Conservation (phyloP, 2,329 filamentous ascomycete genomes). For the Ophiostoma tasmaniense region DNA sequence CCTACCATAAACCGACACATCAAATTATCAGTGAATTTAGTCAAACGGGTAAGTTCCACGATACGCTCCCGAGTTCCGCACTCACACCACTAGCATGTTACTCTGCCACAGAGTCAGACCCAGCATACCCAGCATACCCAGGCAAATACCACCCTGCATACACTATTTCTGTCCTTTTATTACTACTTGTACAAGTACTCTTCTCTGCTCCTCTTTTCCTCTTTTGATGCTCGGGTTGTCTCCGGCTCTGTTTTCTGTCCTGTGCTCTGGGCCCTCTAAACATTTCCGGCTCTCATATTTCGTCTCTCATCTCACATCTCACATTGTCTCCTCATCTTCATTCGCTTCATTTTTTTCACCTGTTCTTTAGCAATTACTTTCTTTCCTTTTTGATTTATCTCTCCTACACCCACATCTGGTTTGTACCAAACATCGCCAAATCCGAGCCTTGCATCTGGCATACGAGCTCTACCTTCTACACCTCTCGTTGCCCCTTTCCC, state of each 20-base stretch:
- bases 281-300: neutral
- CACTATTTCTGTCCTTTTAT: neutral
- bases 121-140: neutral
- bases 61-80: neutral
- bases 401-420: neutral
- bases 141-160: neutral
- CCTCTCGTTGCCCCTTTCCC: neutral
- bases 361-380: neutral
- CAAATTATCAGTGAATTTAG: neutral
- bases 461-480: neutral
- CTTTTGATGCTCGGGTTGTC: neutral
- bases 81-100: neutral
- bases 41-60: neutral
- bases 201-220: neutral
- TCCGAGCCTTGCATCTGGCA: neutral
- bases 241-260: neutral
- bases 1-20: neutral
- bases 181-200: no score
- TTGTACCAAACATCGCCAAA: neutral
- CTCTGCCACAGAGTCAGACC: neutral
- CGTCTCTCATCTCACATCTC: neutral
- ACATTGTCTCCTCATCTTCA: neutral
- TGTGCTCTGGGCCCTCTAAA: no score
- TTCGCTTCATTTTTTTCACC: neutral
- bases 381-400: neutral